Base-by-base conservation (phyloP, 2,329 filamentous ascomycete genomes). In the Metarhizium anisopliae region DNA sequence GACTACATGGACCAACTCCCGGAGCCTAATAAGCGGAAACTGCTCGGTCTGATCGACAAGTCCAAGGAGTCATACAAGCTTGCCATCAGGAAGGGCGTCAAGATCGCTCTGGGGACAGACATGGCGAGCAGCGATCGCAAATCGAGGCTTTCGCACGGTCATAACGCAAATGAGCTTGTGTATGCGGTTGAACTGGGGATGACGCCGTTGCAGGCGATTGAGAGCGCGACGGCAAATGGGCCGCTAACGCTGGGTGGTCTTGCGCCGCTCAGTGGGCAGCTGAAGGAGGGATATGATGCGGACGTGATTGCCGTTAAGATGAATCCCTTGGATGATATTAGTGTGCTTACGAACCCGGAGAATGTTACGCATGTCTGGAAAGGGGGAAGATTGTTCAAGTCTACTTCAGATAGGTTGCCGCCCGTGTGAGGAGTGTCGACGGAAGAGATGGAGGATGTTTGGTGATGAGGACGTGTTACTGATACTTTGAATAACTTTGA, bases 131-230 rank as follows among this genome's bases (percentile, higher is more conserved):
- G 72, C 1, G 68, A 69, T 56, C 56, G 43, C 16, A n/a, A 45
- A 11, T 61, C 59, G 8, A 49, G 38, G 11, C 57, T 61, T 32
- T 58, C 59, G 11, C 59, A 61, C 38, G 59, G 59, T 4, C 71
- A 74, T 51, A 71, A 70, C 61, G 72, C 72, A 0, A 58, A 68
- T 47, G 78, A 81, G 64, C 63, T 81, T 25, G 61, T 65, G 18
- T 77, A 73, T 61, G 77, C 76, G 3, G 72, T 78, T 43, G 67
- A 75, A 51, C 73, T 74, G 8, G 77, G 77, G 1, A 72, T 81
- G 73, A 73, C 72, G 4, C 72, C 74, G 3, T 61, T 81, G 49
- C 65, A 77, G 61, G 77, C 77, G 6, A 79, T 82, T 58, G 75
- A 80, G 62, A 73, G 75, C 35, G 75, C 71, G 4, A 80, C 78